These are phyloP conservation scores for Carex scoparia DNA, from an alignment of 176 grass and related monocot species.

Conservation along the genomic window DNA sequence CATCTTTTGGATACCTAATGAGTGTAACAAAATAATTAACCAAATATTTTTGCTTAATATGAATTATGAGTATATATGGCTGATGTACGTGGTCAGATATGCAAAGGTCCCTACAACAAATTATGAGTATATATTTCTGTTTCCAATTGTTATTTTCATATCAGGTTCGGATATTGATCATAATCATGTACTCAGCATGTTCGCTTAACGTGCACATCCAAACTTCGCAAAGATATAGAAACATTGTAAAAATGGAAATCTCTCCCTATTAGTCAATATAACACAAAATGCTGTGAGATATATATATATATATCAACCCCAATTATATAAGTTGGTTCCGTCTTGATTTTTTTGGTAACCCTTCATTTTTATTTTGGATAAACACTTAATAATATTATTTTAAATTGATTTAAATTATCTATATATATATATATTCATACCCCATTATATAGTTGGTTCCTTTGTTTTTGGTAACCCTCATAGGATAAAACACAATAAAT, in stretches of 20 bases:
- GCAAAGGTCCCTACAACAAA: not conserved
- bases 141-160: not conserved
- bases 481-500: not conserved
- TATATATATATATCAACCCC: not conserved
- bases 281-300: not conserved
- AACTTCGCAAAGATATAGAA: not conserved
- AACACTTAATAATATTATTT: no score
- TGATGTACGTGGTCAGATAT: not conserved
- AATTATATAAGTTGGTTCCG: not conserved
- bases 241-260: not conserved
- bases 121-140: not conserved
- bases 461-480: not conserved
- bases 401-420: no score
- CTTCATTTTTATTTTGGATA: no score
- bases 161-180: not conserved
- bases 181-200: not conserved
- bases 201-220: not conserved
- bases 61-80: not conserved
- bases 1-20: constrained; percentile 65
- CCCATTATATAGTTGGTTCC: no score
- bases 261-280: no score
- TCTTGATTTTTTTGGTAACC: not conserved
- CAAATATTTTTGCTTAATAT: not conserved
- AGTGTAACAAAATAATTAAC: not conserved
- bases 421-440: no score